A percentile compares a stretch with the other conserved stretches of the same genome.
phyloP scores from a whole-genome alignment of 148 eudicot genomes.

The Drosera capensis region DNA sequence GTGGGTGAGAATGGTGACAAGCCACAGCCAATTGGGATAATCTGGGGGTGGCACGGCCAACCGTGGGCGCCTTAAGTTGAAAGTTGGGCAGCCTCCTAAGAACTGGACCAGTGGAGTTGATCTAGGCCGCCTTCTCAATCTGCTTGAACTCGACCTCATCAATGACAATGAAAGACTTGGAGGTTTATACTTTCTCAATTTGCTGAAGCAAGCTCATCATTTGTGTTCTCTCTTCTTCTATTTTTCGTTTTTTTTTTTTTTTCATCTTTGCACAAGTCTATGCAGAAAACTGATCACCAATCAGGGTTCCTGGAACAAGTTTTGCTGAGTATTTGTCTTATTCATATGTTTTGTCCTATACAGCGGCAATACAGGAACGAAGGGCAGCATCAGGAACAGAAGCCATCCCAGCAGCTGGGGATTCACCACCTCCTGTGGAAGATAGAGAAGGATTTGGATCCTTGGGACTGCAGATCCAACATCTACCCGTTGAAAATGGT shows the following conservation, averaged over 20 bases:
- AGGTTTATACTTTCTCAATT: neutral
- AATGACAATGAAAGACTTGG: neutral
- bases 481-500: neutral
- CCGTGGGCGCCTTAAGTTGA: neutral
- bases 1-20: neutral
- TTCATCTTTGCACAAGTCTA: neutral
- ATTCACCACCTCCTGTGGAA: neutral
- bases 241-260: too few species aligned
- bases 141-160: neutral
- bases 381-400: neutral
- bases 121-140: neutral
- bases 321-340: too few species aligned
- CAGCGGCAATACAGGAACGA: neutral
- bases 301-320: too few species aligned
- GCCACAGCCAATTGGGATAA: neutral
- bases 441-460: neutral
- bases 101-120: neutral
- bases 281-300: neutral
- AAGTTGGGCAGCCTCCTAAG: neutral
- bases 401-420: neutral
- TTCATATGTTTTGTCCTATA: neutral
- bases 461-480: neutral
- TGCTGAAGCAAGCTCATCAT: neutral
- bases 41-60: too few species aligned
- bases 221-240: neutral